Evolutionary conservation across 108 stramenopile species (phyloP).

Genomic region (Nitzschia putrida): DNA sequence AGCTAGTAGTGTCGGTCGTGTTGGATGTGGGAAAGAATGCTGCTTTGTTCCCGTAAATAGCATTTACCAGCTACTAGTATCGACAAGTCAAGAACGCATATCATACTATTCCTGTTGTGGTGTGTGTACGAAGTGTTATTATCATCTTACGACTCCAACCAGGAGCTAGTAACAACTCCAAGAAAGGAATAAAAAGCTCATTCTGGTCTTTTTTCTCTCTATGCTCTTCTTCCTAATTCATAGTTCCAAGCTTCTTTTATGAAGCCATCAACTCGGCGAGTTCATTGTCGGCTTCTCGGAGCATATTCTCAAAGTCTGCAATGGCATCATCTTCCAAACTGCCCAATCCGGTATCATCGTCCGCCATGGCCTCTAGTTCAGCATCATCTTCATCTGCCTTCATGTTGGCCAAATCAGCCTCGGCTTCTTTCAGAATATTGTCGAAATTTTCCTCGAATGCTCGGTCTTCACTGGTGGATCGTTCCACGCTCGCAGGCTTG

Average conservation of each 20-base stretch:
- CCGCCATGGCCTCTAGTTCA: slow-evolving; percentile 30
- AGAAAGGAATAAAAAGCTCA: background rate
- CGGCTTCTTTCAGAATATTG: slow-evolving; percentile 68
- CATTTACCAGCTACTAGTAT: too few species aligned
- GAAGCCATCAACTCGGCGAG: slow-evolving; percentile 76
- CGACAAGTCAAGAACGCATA: too few species aligned
- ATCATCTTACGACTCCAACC: background rate
- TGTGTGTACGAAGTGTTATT: background rate
- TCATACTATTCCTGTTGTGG: too few species aligned
- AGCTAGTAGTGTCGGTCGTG: too few species aligned
- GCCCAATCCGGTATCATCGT: slow-evolving; percentile 26
- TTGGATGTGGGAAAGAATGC: too few species aligned
- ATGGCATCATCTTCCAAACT: slow-evolving; percentile 49
- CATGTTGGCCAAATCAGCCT: slow-evolving; percentile 63
- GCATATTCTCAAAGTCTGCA: slow-evolving; percentile 85
- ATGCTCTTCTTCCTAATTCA: background rate
- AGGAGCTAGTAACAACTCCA: background rate
- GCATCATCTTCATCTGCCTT: slow-evolving; percentile 42
- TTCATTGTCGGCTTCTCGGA: slow-evolving; percentile 80
- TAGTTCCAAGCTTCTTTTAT: slow-evolving; percentile 26
- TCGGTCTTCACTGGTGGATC: slow-evolving; percentile 38
- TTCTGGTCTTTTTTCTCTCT: background rate
- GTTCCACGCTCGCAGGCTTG: slow-evolving; percentile 1
- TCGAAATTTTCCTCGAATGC: slow-evolving; percentile 60
- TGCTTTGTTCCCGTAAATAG: too few species aligned